Base-by-base conservation (phyloP, 176 grass and related monocot genomes). In the Saccharum spontaneum region DNA sequence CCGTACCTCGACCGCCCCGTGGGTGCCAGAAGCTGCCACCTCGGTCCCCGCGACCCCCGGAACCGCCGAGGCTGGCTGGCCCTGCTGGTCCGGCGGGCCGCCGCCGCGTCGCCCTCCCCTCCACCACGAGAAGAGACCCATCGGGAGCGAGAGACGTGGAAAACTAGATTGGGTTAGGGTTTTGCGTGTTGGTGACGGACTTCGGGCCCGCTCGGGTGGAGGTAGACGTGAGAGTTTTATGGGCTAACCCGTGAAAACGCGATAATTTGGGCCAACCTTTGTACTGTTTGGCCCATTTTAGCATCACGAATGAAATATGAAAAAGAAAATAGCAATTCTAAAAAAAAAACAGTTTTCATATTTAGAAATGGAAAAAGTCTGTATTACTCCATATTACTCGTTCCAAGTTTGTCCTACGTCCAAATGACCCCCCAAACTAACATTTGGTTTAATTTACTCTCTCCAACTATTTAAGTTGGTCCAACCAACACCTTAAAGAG, bases 41-140 rank as follows among this genome's bases (percentile, higher is more conserved):
- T 79, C 77, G 10, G 44, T 10, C 28, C 26, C 82, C 63, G 10
- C 24, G 33, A 49, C 61, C 8, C 79, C 81, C 83, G 50, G 4
- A 1, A 10, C 73, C 13, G 87, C 34, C n/a, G 28, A 49, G 18
- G 68, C 13, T 50, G 17, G 55, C 79, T 28, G 44, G 54, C 23
- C 49, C 30, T 24, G 45, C 45, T 76, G 67, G 50, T 71, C 76
- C 65, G 74, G 31, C 72, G 66, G 67, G 68, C 50, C 66, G 73
- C 84, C 84, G 78, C 78, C 75, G 48, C 84, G 71, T 72, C 76
- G 65, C 11, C 86, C 82, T 64, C 86, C 71, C 79, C 87, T 93
- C 89, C 92, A 93, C 95, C 95, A 93, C 77, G 86, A 98, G 43
- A 98, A 82, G 78, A 95, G 80, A 59, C 95, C 95, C 95, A 98